Evolutionary conservation across 2,329 filamentous ascomycete species (phyloP), one percentile per base, ranked within the genome.

Genomic region (Metarhizium humberi): DNA sequence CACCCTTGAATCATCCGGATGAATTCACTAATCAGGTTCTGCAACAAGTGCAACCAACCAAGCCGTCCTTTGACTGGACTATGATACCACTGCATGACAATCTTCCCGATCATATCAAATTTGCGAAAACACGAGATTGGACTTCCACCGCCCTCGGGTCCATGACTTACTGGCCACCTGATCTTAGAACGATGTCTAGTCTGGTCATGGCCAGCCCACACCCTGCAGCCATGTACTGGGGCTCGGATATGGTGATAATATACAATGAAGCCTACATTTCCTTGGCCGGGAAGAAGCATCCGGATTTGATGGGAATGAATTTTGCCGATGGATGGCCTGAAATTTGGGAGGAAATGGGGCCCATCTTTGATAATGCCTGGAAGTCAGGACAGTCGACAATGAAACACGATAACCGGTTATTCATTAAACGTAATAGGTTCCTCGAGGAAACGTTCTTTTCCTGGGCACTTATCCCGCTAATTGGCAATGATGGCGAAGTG

Each of bases 401-500:
- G 86, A 92, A 91, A 67, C 85, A 92, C 60, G 89, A 94, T 62
- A 87, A 92, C 59, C 83, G 82, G 55, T 74, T 92, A 1, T 90
- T 91, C 63, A 78, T 94, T 36, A 75, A 79, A 50, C 81, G 89
- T 7, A 81, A 82, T 59, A 81, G 84, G 1, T 90, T 81, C 58
- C 70, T 90, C 1, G 88, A 95, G 68, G 89, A 94, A 65, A 84
- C 87, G 0, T 92, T 88, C 65, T 92, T 92, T 66, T 88, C 86
- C 13, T 92, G 88, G 88, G 88, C 84, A 1, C 84, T 92, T 46
- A 86, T 92, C 30, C 89, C 89, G 0, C 76, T 92, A 58, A 80
- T 92, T 1, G 88, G 88, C 3, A 77, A 79, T 43, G 85, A 91
- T 57, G 89, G 89, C 2, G 81, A 81, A 13, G 86, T 92, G 7